Percentiles rank a stretch among this genome's conserved stretches.
Conservation (phyloP, 2,329 filamentous ascomycete species). For the Venturiaceae sp. region DNA sequence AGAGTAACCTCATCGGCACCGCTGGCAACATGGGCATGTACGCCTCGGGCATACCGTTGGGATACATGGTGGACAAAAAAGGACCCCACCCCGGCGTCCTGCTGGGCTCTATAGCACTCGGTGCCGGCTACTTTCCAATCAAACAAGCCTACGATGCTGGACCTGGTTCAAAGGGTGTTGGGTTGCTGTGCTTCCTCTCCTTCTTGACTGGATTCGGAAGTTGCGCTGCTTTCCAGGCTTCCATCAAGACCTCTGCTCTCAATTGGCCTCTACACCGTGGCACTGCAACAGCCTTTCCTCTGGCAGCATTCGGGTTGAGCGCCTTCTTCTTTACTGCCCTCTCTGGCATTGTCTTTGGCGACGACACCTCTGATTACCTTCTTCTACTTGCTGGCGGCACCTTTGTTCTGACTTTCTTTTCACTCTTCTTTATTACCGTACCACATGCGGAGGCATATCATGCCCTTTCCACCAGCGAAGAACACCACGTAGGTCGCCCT, state of each 20-base stretch:
- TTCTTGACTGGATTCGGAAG: slow-evolving; percentile 82
- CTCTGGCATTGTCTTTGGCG: slow-evolving; percentile 68
- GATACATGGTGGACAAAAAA: slow-evolving; percentile 73
- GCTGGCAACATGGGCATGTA: slow-evolving; percentile 92
- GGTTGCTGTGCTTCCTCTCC: slow-evolving; percentile 66
- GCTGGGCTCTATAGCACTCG: slow-evolving; percentile 62
- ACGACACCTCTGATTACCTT: slow-evolving; percentile 73
- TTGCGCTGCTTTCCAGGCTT: slow-evolving; percentile 80
- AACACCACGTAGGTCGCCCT: slow-evolving; percentile 32
- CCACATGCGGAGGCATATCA: slow-evolving; percentile 53
- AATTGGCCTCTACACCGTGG: slow-evolving; percentile 90
- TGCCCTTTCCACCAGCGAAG: slow-evolving; percentile 40
- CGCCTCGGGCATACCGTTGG: slow-evolving; percentile 76
- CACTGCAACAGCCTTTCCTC: slow-evolving; percentile 85
- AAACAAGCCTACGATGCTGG: slow-evolving; percentile 67
- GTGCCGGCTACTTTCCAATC: slow-evolving; percentile 76
- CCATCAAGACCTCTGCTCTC: slow-evolving; percentile 74
- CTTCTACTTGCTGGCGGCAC: slow-evolving; percentile 74
- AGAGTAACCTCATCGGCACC: slow-evolving; percentile 83
- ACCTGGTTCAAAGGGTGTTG: slow-evolving; percentile 44
- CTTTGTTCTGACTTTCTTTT: slow-evolving; percentile 60
- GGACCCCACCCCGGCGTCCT: slow-evolving; percentile 74
- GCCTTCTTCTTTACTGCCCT: slow-evolving; percentile 91
- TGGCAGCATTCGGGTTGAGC: slow-evolving; percentile 88
- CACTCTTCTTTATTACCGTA: slow-evolving; percentile 78